A percentile compares a stretch with the other conserved stretches of the same genome.
phyloP scores from a whole-genome alignment of 148 eudicot genomes.

The Rhododendron ovatum region DNA sequence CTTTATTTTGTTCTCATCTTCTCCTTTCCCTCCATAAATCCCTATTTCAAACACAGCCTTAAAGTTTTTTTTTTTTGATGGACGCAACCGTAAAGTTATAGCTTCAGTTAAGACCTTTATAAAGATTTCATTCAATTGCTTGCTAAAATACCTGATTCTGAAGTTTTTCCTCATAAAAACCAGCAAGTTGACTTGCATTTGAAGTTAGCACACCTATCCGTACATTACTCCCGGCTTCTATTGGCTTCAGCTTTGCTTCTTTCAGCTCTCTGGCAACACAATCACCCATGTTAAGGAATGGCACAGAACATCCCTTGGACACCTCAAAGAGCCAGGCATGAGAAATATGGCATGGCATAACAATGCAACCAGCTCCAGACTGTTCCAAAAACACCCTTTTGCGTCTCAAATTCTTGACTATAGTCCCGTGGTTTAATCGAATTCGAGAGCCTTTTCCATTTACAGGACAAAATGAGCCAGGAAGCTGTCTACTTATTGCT shows the following conservation, averaged over 20 bases:
- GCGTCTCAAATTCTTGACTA: slow-evolving; percentile 37
- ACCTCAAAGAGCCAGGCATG: slow-evolving; percentile 45
- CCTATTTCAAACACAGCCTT: not conserved
- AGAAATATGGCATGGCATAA: slow-evolving; percentile 56
- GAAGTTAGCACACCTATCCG: slow-evolving; percentile 48
- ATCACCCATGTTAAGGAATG: slow-evolving; percentile 41
- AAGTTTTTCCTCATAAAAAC: slow-evolving; percentile 40
- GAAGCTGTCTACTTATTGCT: slow-evolving; percentile 7
- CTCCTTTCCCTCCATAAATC: not conserved
- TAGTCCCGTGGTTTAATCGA: not conserved
- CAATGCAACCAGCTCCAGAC: slow-evolving; percentile 52
- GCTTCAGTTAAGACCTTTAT: not conserved
- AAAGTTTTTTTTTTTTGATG: too few species aligned
- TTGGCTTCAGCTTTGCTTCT: slow-evolving; percentile 45
- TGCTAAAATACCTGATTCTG: slow-evolving; percentile 34
- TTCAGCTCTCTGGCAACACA: slow-evolving; percentile 46
- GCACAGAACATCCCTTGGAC: slow-evolving; percentile 35
- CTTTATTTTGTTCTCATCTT: not conserved
- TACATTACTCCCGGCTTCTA: slow-evolving; percentile 46
- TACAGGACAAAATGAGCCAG: not conserved
- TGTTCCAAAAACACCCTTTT: slow-evolving; percentile 47
- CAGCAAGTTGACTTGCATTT: slow-evolving; percentile 26
- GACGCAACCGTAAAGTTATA: not conserved
- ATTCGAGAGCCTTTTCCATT: not conserved
- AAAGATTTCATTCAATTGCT: not conserved